Conservation (phyloP, 1,284 basidiomycete species). For the Microbotryomycetes sp. region DNA sequence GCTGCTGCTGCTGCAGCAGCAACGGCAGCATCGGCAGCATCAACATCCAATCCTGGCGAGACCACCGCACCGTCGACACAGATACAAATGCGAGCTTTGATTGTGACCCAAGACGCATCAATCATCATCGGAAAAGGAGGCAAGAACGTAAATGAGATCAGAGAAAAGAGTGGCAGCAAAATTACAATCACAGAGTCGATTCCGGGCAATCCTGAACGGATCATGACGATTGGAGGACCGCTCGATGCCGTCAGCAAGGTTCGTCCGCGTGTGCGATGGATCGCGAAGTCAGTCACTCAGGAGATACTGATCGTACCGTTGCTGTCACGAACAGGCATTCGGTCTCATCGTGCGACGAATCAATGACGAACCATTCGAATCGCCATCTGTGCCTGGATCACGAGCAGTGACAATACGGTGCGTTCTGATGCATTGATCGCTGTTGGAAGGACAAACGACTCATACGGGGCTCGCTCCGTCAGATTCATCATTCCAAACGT, state of each 20-base stretch:
- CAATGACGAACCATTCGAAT: conserved; percentile 98
- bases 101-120: conserved; percentile 97
- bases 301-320: no score
- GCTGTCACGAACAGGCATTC: conserved; percentile 69
- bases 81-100: conserved; percentile 51
- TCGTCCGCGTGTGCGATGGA: conserved; percentile 36
- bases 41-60: conserved; percentile 5
- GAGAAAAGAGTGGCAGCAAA: conserved; percentile 91
- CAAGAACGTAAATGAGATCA: conserved; percentile 95
- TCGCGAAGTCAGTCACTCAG: no score
- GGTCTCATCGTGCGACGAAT: conserved; percentile 97
- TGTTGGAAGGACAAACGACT: not conserved
- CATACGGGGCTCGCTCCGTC: no score
- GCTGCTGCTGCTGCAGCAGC: not conserved
- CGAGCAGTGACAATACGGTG: conserved; percentile 94
- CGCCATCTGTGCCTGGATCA: conserved; percentile 93
- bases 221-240: conserved; percentile 93
- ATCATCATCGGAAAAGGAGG: conserved; percentile 98
- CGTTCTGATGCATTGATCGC: not conserved
- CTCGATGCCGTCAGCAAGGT: conserved; percentile 98
- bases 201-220: conserved; percentile 94
- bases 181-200: conserved; percentile 95
- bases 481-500: conserved; percentile 96
- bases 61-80: conserved; percentile 7
- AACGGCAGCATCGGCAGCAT: not conserved